Evolutionary conservation across 2,329 filamentous ascomycete genomes (phyloP), one percentile per base, ranked within the genome.

Genomic region (Alternaria tenuissima): DNA sequence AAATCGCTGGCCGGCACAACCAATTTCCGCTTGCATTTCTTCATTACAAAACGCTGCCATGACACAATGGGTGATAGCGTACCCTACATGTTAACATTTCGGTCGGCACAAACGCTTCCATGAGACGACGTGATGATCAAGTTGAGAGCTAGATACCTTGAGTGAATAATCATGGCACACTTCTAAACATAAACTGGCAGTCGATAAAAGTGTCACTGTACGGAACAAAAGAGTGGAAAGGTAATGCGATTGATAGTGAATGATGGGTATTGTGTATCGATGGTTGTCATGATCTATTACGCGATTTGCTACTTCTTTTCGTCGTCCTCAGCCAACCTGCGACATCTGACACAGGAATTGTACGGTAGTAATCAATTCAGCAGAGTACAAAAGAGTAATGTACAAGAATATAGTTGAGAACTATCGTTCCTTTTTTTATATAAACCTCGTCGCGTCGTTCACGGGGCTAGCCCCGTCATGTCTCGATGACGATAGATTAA

Each of bases 1-100:
- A 51, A 60, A 60, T 11, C 5, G 57, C 53, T 57, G 39, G 57
- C 57, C 41, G 47, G 49, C 56, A 43, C 32, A 12, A 52, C n/a
- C 12, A 11, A 34, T 38, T 7, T 32, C 18, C 7, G 7, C 43
- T 26, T n/a, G 47, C 11, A 14, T 52, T 26, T 12, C 38, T 34
- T 22, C 12, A 5, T 38, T 24, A 2, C 20, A 24, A 7, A 22
- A 7, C 8, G 24, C 1, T 26, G 24, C 18, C 20, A 18, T 9
- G n/a, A 22, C 22, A 18, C 5, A 5, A 22, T 5, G 8, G 38
- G 9, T 41, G 18, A 41, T 5, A 41, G n/a, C 4, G 11, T n/a
- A 18, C 18, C 6, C 1, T n/a, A 24, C 12, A 24, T 24, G 12
- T 24, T 8, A 6, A 16, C 20, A 4, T 24, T 22, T 7, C n/a